Evolutionary conservation across 345 rosid genomes (phyloP).

Genomic region (Sisymbrium irio): DNA sequence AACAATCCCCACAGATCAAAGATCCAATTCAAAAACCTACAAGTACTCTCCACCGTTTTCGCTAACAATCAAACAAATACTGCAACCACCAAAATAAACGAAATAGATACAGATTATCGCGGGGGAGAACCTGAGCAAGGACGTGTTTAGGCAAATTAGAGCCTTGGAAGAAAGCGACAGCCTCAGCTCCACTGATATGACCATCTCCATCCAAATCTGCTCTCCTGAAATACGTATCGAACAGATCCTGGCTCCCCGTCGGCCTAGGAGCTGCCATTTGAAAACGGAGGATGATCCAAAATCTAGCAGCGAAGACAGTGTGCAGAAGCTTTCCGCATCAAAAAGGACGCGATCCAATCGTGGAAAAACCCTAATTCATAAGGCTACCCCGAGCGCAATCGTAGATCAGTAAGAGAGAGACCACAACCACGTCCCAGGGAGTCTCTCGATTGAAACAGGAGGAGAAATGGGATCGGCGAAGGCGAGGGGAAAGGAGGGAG

Average conservation of each 20-base stretch:
- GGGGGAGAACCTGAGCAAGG: too few species aligned
- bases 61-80: neutral
- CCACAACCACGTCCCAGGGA: neutral
- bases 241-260: conserved; percentile 57
- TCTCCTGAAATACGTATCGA: conserved; percentile 81
- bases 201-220: conserved; percentile 99
- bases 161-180: too few species aligned
- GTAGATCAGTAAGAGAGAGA: conserved; percentile 29
- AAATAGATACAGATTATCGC: conserved; percentile 11
- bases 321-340: conserved; percentile 20
- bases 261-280: conserved; percentile 53
- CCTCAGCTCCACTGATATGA: too few species aligned
- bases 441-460: neutral
- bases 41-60: neutral
- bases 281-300: conserved; percentile 15
- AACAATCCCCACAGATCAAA: conserved; percentile 25
- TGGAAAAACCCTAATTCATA: conserved; percentile 29
- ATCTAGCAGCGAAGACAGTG: conserved; percentile 33
- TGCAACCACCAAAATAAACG: neutral
- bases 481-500: neutral
- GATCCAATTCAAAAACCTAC: too few species aligned
- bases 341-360: conserved; percentile 25
- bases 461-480: conserved; percentile 10
- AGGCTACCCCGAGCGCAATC: conserved; percentile 11
- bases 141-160: too few species aligned